These are phyloP conservation scores for Eruca vesicaria DNA, from an alignment of 441 rosid genomes.

Conservation along the genomic window DNA sequence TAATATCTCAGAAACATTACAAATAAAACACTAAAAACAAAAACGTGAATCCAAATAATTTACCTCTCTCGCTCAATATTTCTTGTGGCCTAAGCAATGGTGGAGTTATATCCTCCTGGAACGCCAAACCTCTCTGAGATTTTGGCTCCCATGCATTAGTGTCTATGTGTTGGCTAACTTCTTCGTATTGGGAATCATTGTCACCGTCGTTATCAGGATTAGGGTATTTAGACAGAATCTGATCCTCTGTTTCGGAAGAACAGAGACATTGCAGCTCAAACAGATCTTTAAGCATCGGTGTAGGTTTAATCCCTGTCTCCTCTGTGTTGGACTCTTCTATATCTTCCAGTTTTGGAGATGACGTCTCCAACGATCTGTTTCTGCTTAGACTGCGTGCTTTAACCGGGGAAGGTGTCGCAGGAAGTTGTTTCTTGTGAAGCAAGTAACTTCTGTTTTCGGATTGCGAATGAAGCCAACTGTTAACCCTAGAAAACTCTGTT, in stretches of 20 bases:
- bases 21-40: slow-evolving; percentile 11
- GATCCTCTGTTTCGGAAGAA: slow-evolving; percentile 31
- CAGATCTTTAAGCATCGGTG: slow-evolving; percentile 40
- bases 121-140: slow-evolving; percentile 42
- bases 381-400: slow-evolving; percentile 22
- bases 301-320: slow-evolving; percentile 31
- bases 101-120: slow-evolving; percentile 21
- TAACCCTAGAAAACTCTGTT: slow-evolving; percentile 41
- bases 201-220: slow-evolving; percentile 22
- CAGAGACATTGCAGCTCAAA: slow-evolving; percentile 39
- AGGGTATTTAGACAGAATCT: slow-evolving; percentile 19
- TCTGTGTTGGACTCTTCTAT: slow-evolving; percentile 30
- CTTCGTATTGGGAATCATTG: slow-evolving; percentile 11
- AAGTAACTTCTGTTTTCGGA: slow-evolving; percentile 29
- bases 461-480: slow-evolving; percentile 50
- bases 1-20: not conserved
- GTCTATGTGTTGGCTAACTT: slow-evolving; percentile 27
- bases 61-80: slow-evolving; percentile 44
- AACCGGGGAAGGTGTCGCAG: slow-evolving; percentile 32
- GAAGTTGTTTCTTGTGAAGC: slow-evolving; percentile 35
- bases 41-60: slow-evolving; percentile 10
- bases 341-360: slow-evolving; percentile 12
- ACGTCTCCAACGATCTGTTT: not conserved
- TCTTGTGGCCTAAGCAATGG: slow-evolving; percentile 31
- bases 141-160: slow-evolving; percentile 28